Percentiles rank a stretch among this genome's conserved stretches.
Conservation (phyloP, 2,329 filamentous ascomycete genomes). For the Mycosphaerella arachidis region DNA sequence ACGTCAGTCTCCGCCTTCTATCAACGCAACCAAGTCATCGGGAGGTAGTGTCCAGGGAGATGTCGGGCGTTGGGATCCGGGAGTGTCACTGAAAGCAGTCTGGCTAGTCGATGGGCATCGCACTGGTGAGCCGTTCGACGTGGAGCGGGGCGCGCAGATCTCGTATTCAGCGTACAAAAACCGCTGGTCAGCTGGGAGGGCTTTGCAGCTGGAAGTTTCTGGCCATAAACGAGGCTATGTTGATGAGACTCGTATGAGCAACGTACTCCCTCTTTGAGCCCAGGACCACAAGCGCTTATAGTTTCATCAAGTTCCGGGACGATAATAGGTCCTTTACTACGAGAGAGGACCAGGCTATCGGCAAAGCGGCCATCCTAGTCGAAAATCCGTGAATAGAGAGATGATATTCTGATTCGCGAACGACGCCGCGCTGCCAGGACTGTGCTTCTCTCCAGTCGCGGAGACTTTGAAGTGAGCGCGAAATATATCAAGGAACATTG, state of each 20-base stretch:
- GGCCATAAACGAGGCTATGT: slow-evolving; percentile 1
- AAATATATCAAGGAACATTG: too few relatives aligned
- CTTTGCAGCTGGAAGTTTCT: not conserved
- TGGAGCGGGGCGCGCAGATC: slow-evolving; percentile 25
- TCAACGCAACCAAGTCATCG: slow-evolving; percentile 15
- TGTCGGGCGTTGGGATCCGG: slow-evolving; percentile 37
- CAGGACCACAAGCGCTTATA: too few relatives aligned
- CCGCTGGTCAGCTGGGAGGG: not conserved
- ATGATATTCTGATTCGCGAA: too few relatives aligned
- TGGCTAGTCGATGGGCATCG: slow-evolving; percentile 32
- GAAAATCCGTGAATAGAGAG: too few relatives aligned
- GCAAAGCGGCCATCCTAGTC: too few relatives aligned
- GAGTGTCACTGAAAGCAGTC: slow-evolving; percentile 32
- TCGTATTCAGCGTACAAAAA: not conserved
- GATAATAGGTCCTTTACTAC: too few relatives aligned
- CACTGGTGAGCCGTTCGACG: slow-evolving; percentile 22
- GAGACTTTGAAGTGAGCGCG: too few relatives aligned
- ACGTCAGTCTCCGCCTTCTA: slow-evolving; percentile 30
- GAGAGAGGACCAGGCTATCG: too few relatives aligned
- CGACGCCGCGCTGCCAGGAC: too few relatives aligned
- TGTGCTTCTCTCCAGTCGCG: too few relatives aligned
- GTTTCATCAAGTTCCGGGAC: too few relatives aligned
- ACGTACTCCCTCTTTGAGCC: not conserved
- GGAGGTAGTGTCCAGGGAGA: slow-evolving; percentile 8
- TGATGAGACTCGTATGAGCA: slow-evolving; percentile 5